phyloP scores from a whole-genome alignment of 2,329 filamentous ascomycete genomes.

The Neodidymelliopsis sp. region DNA sequence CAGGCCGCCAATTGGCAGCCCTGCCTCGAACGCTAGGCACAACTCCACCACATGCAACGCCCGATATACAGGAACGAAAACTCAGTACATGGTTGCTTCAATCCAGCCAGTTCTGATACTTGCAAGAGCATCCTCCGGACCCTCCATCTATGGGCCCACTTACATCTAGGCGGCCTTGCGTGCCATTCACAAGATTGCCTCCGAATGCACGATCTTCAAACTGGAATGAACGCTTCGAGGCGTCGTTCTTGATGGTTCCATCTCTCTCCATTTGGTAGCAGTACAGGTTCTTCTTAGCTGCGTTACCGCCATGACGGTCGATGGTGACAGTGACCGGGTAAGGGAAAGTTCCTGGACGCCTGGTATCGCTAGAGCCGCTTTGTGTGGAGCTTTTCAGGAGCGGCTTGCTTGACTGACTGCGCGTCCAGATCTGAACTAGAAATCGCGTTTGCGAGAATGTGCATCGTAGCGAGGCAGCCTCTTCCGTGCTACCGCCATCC shows the following conservation, averaged over 20 bases:
- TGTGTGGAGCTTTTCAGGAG: constrained; percentile 39
- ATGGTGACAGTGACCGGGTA: constrained; percentile 67
- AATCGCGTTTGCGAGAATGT: constrained; percentile 69
- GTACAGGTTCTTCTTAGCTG: constrained; percentile 64
- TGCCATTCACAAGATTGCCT: constrained; percentile 60
- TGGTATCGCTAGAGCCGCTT: constrained; percentile 53
- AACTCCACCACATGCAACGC: constrained; percentile 23
- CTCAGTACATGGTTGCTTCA: constrained; percentile 3
- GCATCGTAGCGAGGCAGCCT: constrained; percentile 58
- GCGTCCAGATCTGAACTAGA: constrained; percentile 69
- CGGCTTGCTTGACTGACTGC: constrained; percentile 50
- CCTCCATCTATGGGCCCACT: constrained; percentile 64
- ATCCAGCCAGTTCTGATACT: constrained; percentile 63
- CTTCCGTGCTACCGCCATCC: constrained; percentile 58
- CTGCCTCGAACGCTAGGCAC: constrained; percentile 27
- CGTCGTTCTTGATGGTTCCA: constrained; percentile 51
- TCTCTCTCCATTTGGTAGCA: constrained; percentile 64
- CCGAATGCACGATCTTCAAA: constrained; percentile 61
- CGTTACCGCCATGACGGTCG: constrained; percentile 66
- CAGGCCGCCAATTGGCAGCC: constrained; percentile 17
- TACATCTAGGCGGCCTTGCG: constrained; percentile 52
- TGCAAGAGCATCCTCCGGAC: constrained; percentile 65
- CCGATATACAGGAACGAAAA: constrained; percentile 15
- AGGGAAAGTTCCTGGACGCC: constrained; percentile 64
- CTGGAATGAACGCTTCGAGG: constrained; percentile 55